Evolutionary conservation across 768 basidiomycete genomes (phyloP).

Genomic region (Tricholoma saponaceum): DNA sequence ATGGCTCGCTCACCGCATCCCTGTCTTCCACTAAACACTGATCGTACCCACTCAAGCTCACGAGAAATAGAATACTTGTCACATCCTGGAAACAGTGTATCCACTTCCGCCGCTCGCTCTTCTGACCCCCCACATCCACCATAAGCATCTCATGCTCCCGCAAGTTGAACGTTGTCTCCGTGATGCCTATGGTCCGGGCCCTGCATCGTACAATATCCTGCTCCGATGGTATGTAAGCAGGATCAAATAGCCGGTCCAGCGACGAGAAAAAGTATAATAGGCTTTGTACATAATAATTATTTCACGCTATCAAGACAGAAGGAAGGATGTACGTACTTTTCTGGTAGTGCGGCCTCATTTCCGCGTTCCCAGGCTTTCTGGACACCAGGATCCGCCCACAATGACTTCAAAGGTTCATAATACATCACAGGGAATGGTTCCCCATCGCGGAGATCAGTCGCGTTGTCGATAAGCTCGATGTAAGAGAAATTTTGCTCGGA

Average conservation of each 20-base stretch:
- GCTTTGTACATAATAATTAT: conserved; percentile 31
- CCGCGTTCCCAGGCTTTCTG: conserved; percentile 76
- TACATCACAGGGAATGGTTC: conserved; percentile 75
- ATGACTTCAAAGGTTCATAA: conserved; percentile 56
- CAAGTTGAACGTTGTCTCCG: conserved; percentile 80
- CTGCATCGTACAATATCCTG: conserved; percentile 87
- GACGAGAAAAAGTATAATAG: conserved; percentile 74
- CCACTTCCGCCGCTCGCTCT: conserved; percentile 91
- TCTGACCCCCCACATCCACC: conserved; percentile 93
- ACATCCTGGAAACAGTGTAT: conserved; percentile 96
- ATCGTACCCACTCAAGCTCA: conserved; percentile 90
- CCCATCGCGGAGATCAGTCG: conserved; percentile 70
- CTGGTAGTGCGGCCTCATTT: conserved; percentile 88
- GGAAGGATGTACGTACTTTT: conserved; percentile 57
- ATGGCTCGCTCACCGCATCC: conserved; percentile 62
- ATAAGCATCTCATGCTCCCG: conserved; percentile 83
- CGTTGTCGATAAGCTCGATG: conserved; percentile 61
- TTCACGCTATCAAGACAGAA: not conserved
- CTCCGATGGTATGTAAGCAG: conserved; percentile 68
- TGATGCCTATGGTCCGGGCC: conserved; percentile 88
- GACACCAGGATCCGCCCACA: conserved; percentile 79
- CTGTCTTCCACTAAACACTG: conserved; percentile 91
- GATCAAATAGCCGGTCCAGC: conserved; percentile 75
- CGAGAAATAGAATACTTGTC: conserved; percentile 88
- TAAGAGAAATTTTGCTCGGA: conserved; percentile 53